Conservation (phyloP, 2,329 filamentous ascomycete genomes). For the Myriosclerotinia duriaeana region DNA sequence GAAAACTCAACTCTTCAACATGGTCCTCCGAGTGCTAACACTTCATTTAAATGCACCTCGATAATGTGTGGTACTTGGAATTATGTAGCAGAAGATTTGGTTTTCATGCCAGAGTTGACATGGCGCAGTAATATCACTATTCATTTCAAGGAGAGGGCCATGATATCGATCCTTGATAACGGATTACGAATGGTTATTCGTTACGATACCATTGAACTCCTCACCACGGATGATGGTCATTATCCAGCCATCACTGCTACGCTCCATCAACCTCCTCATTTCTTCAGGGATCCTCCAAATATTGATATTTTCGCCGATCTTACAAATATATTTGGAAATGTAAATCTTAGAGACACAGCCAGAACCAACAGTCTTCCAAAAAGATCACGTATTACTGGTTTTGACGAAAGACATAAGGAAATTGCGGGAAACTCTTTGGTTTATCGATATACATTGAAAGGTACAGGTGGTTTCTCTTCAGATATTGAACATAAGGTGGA, state of each 20-base stretch:
- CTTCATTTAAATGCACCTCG: slow-evolving; percentile 39
- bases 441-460: slow-evolving; percentile 47
- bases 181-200: slow-evolving; percentile 50
- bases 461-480: slow-evolving; percentile 29
- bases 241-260: slow-evolving; percentile 50
- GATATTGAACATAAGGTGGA: slow-evolving; percentile 35
- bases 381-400: slow-evolving; percentile 35
- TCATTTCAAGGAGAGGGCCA: slow-evolving; percentile 41
- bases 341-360: slow-evolving; percentile 6
- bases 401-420: slow-evolving; percentile 43
- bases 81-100: slow-evolving; percentile 42
- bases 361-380: slow-evolving; percentile 30
- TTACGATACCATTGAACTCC: slow-evolving; percentile 29
- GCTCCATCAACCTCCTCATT: slow-evolving; percentile 52
- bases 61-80: slow-evolving; percentile 48
- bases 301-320: slow-evolving; percentile 24
- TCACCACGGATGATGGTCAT: slow-evolving; percentile 46
- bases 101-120: slow-evolving; percentile 45
- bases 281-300: slow-evolving; percentile 42
- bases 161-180: slow-evolving; percentile 45
- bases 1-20: slow-evolving; percentile 1
- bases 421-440: slow-evolving; percentile 51
- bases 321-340: slow-evolving; percentile 6
- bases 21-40: slow-evolving; percentile 30
- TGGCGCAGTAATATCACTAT: slow-evolving; percentile 45